These are phyloP conservation scores for Colletotrichum lentis DNA, from an alignment of 2,329 filamentous ascomycete genomes.

Conservation along the genomic window DNA sequence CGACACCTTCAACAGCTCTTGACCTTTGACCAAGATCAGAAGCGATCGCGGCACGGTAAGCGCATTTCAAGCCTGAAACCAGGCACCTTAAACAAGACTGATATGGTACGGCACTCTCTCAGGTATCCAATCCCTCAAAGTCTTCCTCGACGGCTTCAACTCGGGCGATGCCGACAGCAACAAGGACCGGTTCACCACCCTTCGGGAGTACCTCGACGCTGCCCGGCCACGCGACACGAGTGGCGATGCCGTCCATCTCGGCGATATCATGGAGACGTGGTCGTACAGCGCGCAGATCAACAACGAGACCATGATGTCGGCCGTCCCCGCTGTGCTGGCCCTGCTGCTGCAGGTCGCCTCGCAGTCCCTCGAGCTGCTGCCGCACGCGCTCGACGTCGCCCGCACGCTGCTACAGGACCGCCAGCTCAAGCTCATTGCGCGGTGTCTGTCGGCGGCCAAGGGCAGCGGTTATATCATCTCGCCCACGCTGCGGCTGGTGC, in stretches of 20 bases:
- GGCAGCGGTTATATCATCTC: conserved; percentile 89
- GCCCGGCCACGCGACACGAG: conserved; percentile 57
- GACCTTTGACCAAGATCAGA: conserved; percentile 74
- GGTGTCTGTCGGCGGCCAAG: conserved; percentile 80
- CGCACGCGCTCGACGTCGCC: conserved; percentile 80
- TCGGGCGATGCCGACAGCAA: conserved; percentile 59
- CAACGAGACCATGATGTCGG: conserved; percentile 81
- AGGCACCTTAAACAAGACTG: not conserved
- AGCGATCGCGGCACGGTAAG: conserved; percentile 71
- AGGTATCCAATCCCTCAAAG: conserved; percentile 75
- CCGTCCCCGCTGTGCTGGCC: conserved; percentile 81
- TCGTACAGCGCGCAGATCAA: conserved; percentile 80
- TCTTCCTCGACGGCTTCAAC: conserved; percentile 72
- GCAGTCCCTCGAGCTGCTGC: conserved; percentile 74
- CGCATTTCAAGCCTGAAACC: not conserved
- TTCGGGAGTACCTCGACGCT: conserved; percentile 73
- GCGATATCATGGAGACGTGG: conserved; percentile 89
- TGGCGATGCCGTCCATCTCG: conserved; percentile 68
- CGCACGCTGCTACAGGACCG: conserved; percentile 82
- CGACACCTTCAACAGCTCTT: conserved; percentile 75
- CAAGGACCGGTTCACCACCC: conserved; percentile 62
- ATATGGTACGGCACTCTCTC: not conserved
- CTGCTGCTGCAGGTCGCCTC: conserved; percentile 83
- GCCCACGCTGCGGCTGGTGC: conserved; percentile 83
- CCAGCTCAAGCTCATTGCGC: conserved; percentile 81